Base-by-base conservation (phyloP, 2,329 filamentous ascomycete species). In the Hymenoscyphus scutula region DNA sequence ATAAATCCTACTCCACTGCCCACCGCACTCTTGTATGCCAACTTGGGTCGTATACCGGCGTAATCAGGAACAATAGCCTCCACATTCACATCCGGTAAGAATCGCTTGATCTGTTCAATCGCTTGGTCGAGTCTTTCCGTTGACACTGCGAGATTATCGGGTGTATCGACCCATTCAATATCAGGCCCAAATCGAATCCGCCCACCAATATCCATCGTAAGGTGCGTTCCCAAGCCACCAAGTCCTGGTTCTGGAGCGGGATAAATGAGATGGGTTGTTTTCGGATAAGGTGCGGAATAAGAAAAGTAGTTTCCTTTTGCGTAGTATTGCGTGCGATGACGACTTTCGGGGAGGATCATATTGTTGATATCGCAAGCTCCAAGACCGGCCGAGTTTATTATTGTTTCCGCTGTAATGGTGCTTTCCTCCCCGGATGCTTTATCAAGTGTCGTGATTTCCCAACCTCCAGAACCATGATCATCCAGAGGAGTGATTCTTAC, bases 251-350 rank as follows among this genome's bases (percentile, higher is more conserved):
- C 81, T 0, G 94, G 92, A 0, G 90, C 92, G 0, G 95, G 95
- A 73, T 98, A 99, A 58, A 99, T 81, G 25, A 99, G 84, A 11
- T 93, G 86, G 48, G 78, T 81, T 0, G 92, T 92, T 1, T 71
- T 73, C 0, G 92, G 93, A 0, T 73, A 72, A 0, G 87, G 84
- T 1, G 85, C 79, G 0, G 82, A 77, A 78, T 97, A 98, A 32
- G 89, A 90, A 78, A 96, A 98, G 79, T 99, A 99, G 64, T 91
- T 94, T 0, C 95, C 95, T 79, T 99, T 99, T 63, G 94, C 94
- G 77, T 89, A 98, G 79, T 85, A 90, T 5, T 92, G 83, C 27
- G 76, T 83, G 45, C 79, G 78, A 58, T 86, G 86, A 5, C 82
- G 77, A 0, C 78, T 75, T 0, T 77, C 69, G 0, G 88, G 86